These are phyloP conservation scores for Vaccinium vitisidaea DNA, from an alignment of 148 eudicot genomes.

Conservation along the genomic window DNA sequence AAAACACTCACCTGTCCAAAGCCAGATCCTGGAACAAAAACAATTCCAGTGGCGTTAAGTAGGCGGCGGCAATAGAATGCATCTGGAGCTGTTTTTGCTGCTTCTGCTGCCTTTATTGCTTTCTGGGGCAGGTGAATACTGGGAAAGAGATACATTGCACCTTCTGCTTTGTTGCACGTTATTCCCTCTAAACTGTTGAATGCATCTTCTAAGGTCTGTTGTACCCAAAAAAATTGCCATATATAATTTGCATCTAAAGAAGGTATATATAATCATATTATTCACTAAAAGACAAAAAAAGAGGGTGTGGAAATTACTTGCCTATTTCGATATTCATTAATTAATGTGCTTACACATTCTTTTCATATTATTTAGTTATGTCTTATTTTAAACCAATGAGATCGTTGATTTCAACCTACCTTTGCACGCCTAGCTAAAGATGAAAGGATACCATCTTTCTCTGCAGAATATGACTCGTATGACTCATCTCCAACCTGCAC, in stretches of 20 bases:
- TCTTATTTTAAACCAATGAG: not conserved
- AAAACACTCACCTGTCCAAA: slow-evolving; percentile 72
- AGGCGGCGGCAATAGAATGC: slow-evolving; percentile 73
- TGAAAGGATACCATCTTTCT: slow-evolving; percentile 85
- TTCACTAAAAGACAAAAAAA: not conserved
- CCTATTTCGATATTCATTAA: not conserved
- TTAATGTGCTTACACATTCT: not conserved
- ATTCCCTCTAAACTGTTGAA: slow-evolving; percentile 81
- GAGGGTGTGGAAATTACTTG: too few relatives aligned
- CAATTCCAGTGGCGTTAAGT: slow-evolving; percentile 79
- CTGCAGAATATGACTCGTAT: slow-evolving; percentile 63
- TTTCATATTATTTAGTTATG: not conserved
- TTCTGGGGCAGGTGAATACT: slow-evolving; percentile 63
- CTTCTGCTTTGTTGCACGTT: slow-evolving; percentile 91
- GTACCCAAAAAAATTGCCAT: not conserved
- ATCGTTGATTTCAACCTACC: slow-evolving; percentile 38
- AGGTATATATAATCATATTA: not conserved
- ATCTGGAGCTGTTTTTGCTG: slow-evolving; percentile 61
- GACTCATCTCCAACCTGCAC: slow-evolving; percentile 91
- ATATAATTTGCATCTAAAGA: not conserved
- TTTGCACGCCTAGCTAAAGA: slow-evolving; percentile 89
- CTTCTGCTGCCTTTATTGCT: slow-evolving; percentile 84
- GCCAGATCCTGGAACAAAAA: slow-evolving; percentile 89
- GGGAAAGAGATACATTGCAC: slow-evolving; percentile 96
- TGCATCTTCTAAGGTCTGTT: slow-evolving; percentile 80